A percentile compares a stretch with the other conserved stretches of the same genome.
Conservation (phyloP, 2,329 filamentous ascomycete species). For the Verticillium klebahnii region DNA sequence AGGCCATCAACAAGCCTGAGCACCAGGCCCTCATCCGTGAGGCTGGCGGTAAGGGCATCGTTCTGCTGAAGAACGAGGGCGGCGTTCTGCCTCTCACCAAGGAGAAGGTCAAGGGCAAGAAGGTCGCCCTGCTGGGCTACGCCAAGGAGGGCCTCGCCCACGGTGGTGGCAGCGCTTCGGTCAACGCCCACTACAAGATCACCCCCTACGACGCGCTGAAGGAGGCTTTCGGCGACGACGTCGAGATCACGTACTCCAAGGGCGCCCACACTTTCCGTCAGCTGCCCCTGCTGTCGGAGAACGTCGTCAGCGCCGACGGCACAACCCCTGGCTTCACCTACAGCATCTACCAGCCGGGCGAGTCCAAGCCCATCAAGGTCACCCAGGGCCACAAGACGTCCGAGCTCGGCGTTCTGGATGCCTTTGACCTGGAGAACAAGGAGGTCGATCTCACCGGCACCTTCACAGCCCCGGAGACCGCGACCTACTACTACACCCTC, state of each 20-base stretch:
- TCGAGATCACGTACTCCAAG: conserved; percentile 16
- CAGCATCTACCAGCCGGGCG: conserved; percentile 17
- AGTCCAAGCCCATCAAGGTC: conserved; percentile 13
- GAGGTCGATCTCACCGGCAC: conserved; percentile 15
- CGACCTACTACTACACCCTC: conserved; percentile 24
- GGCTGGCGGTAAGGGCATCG: conserved; percentile 60
- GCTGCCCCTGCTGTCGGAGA: conserved; percentile 23
- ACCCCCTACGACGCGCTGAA: conserved; percentile 25
- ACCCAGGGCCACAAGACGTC: conserved; percentile 5
- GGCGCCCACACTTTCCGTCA: conserved; percentile 24
- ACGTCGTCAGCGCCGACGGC: conserved; percentile 11
- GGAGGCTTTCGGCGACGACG: conserved; percentile 13
- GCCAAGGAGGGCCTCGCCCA: conserved; percentile 30
- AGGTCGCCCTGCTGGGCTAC: conserved; percentile 48
- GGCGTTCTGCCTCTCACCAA: conserved; percentile 54
- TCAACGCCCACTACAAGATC: conserved; percentile 24
- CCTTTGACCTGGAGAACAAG: conserved; percentile 20
- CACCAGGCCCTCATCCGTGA: conserved; percentile 10
- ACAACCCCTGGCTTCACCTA: conserved; percentile 16
- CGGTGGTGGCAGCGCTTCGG: conserved; percentile 26
- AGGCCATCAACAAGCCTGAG: conserved; percentile 12
- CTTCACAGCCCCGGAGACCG: conserved; percentile 13
- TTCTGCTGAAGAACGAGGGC: conserved; percentile 68
- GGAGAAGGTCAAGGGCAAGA: conserved; percentile 31
- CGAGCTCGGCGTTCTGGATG: conserved; percentile 15